These are phyloP conservation scores for Bipolaris gigantea DNA, from an alignment of 2,329 filamentous ascomycete species.

Conservation along the genomic window DNA sequence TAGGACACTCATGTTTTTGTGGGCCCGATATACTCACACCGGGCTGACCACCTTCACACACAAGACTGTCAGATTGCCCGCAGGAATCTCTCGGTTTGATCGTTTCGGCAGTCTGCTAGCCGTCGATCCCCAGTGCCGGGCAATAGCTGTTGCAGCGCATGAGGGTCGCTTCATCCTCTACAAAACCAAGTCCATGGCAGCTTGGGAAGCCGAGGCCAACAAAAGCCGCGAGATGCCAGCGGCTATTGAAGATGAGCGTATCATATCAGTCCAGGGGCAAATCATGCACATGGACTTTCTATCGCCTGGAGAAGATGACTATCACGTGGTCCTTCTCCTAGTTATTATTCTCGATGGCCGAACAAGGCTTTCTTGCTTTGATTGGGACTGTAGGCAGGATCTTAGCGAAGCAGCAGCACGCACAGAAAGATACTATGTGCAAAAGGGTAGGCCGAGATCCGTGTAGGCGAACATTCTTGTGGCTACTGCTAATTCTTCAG, in stretches of 20 bases:
- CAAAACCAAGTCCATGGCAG: slow-evolving; percentile 62
- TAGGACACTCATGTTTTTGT: slow-evolving; percentile 76
- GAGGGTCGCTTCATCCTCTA: slow-evolving; percentile 72
- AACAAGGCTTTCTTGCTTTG: slow-evolving; percentile 55
- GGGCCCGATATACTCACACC: slow-evolving; percentile 54
- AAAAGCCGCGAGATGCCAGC: slow-evolving; percentile 48
- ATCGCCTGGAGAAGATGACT: slow-evolving; percentile 67
- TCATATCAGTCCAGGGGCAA: slow-evolving; percentile 59
- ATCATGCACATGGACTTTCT: slow-evolving; percentile 89
- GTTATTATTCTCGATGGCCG: slow-evolving; percentile 51
- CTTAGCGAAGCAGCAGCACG: slow-evolving; percentile 31
- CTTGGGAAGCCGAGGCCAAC: slow-evolving; percentile 52
- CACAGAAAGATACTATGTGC: slow-evolving; percentile 31
- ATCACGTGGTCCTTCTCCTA: slow-evolving; percentile 75
- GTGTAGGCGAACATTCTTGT: background rate
- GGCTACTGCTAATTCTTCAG: slow-evolving; percentile 25
- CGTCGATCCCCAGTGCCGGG: slow-evolving; percentile 71
- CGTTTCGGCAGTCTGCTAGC: slow-evolving; percentile 68
- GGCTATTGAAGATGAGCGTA: slow-evolving; percentile 61
- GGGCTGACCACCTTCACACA: slow-evolving; percentile 63
- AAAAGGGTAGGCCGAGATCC: slow-evolving; percentile 27
- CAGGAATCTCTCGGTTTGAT: slow-evolving; percentile 56
- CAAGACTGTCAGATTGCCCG: slow-evolving; percentile 62
- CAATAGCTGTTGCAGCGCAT: slow-evolving; percentile 69
- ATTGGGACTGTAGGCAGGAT: slow-evolving; percentile 55